These are phyloP conservation scores for Panicum miliaceum DNA, from an alignment of 176 grass and related monocot genomes.

Conservation along the genomic window DNA sequence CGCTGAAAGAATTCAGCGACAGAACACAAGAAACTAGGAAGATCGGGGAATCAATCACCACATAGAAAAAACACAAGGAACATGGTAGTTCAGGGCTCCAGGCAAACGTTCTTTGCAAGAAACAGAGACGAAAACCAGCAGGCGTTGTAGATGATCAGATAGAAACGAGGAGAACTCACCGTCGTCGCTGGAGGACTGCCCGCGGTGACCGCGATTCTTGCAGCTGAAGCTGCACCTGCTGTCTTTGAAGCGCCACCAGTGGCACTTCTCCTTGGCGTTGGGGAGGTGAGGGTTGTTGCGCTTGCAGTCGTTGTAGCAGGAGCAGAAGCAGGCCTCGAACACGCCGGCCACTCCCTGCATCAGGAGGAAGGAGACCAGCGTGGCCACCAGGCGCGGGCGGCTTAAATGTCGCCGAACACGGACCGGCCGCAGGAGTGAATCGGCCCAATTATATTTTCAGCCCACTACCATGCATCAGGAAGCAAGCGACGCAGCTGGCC, in stretches of 20 bases:
- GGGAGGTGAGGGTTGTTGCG: neutral
- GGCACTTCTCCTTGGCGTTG: neutral
- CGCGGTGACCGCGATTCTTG: neutral
- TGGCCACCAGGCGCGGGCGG: neutral
- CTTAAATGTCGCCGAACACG: too few relatives aligned
- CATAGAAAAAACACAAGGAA: neutral
- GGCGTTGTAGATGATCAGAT: neutral
- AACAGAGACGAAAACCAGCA: neutral
- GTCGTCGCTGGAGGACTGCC: neutral
- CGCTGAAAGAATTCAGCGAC: neutral
- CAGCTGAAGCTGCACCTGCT: neutral
- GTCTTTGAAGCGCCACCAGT: neutral
- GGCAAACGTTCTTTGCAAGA: neutral
- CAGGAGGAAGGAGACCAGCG: conserved; percentile 21
- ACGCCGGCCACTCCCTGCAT: neutral
- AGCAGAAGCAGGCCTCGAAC: neutral
- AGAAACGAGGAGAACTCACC: neutral
- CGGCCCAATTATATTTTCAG: too few relatives aligned
- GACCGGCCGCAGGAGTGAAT: too few relatives aligned
- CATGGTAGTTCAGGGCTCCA: neutral
- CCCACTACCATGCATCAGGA: too few relatives aligned
- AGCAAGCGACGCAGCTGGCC: too few relatives aligned
- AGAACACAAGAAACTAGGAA: neutral
- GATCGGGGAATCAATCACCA: neutral
- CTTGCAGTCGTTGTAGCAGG: neutral